Evolutionary conservation across 768 basidiomycete species (phyloP), one percentile per base, ranked within the genome.

Genomic region (Tulasnella sp.): DNA sequence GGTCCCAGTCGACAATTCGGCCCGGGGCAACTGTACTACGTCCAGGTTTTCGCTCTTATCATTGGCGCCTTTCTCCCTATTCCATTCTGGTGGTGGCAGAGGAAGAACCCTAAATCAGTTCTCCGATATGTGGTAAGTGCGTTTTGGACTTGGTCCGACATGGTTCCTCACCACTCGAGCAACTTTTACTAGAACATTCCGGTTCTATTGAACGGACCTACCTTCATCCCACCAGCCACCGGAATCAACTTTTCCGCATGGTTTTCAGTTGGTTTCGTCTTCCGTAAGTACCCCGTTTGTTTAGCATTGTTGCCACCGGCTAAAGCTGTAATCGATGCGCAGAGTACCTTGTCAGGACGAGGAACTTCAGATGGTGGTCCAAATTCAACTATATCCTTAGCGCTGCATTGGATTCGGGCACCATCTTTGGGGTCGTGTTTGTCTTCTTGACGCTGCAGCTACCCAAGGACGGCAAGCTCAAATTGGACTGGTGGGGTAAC

Each of bases 361-460:
- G 83, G 2, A 81, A 84, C 73, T 88, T 88, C 82, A 85, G 85
- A 3, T 88, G 87, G 88, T 89, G 88, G 88, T 86, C 86, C n/a
- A 88, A 88, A 85, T 89, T 86, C 86, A 88, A 88, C 80, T 89
- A 88, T 81, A 84, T 88, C 48, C 84, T 88, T 1, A 85, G 86
- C 12, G 87, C 87, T 0, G 87, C 85, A 0, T 81, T 89, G 74
- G 88, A 88, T 78, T 38, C 72, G 78, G 83, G 86, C 2, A 88
- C 88, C 0, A 82, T 87, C 48, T 46, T 88, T 14, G 83, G 83
- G 2, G 85, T 83, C 27, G 79, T 88, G 62, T 75, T 87, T 81
- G 85, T 88, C 79, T 89, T 89, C 83, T 81, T 88, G 12, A 81
- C 83, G 10, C 82, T 89, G 0, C 85, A 85, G 58, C 79, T 88